Evolutionary conservation across 257 asterid species (phyloP).

Genomic region (Plantago ovata): DNA sequence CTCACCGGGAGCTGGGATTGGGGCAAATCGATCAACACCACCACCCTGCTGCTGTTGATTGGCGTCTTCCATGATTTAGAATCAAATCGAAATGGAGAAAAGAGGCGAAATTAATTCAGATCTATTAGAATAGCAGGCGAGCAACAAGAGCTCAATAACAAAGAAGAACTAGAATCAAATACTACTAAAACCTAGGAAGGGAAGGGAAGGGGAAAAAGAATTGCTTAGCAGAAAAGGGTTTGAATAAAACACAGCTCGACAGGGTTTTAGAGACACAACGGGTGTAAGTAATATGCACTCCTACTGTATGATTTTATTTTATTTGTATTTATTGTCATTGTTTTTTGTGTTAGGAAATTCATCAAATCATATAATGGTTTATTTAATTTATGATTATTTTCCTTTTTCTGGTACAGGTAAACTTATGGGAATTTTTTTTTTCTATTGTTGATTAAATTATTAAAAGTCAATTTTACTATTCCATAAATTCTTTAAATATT

Average conservation of each 20-base stretch:
- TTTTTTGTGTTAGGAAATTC: too few relatives aligned
- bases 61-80: conserved; percentile 53
- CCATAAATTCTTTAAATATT: too few relatives aligned
- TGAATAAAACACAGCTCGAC: not conserved
- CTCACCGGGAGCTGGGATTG: conserved; percentile 62
- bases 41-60: too few relatives aligned
- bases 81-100: conserved; percentile 27
- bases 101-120: conserved; percentile 30
- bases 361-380: too few relatives aligned
- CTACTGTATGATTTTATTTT: not conserved
- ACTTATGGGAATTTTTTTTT: too few relatives aligned
- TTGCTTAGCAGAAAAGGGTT: not conserved
- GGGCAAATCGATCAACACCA: conserved; percentile 62
- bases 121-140: conserved; percentile 18
- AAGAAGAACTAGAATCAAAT: not conserved
- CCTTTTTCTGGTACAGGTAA: too few relatives aligned
- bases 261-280: conserved; percentile 5
- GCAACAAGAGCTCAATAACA: too few relatives aligned
- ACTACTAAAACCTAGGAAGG: not conserved
- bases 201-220: not conserved
- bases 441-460: too few relatives aligned
- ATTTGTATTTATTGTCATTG: not conserved
- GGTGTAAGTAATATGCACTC: not conserved
- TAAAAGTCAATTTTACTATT: too few relatives aligned
- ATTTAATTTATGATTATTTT: too few relatives aligned